Evolutionary conservation across 495 filamentous ascomycete genomes (phyloP).

Genomic region (Talaromyces thailandensis): DNA sequence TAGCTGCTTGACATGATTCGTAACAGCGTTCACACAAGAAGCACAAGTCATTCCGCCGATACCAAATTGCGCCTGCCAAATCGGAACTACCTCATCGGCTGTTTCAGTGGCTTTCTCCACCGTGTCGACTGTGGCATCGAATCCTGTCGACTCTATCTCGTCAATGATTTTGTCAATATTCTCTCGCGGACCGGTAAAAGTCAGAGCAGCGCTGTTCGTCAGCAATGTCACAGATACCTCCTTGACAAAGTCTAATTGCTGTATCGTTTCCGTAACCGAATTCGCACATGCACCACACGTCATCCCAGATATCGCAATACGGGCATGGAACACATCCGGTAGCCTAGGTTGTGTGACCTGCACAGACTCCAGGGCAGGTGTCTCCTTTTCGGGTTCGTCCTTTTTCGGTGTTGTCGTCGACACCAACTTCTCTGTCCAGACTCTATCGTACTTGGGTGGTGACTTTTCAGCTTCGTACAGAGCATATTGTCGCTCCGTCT

Average conservation of each 20-base stretch:
- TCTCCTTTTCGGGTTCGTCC: not conserved
- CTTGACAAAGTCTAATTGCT: conserved; percentile 41
- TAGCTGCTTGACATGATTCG: conserved; percentile 23
- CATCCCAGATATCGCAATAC: conserved; percentile 52
- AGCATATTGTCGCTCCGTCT: conserved; percentile 21
- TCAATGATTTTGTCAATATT: conserved; percentile 35
- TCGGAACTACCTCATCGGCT: conserved; percentile 8
- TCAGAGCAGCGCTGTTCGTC: conserved; percentile 46
- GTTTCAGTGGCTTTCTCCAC: conserved; percentile 17
- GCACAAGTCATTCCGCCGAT: conserved; percentile 45
- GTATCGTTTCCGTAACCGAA: conserved; percentile 40
- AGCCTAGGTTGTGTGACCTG: not conserved
- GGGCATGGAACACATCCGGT: conserved; percentile 27
- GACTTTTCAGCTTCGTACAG: not conserved
- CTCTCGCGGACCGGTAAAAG: conserved; percentile 30
- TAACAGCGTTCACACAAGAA: conserved; percentile 35
- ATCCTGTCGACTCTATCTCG: conserved; percentile 46
- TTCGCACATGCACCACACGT: conserved; percentile 56
- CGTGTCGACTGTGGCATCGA: conserved; percentile 42
- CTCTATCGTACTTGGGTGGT: not conserved
- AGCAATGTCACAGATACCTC: conserved; percentile 49
- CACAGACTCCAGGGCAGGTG: not conserved
- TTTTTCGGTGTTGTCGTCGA: not conserved
- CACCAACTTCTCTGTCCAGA: not conserved
- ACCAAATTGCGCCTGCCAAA: conserved; percentile 26